phyloP scores from a whole-genome alignment of 73 alveolate species.

The Paramecium sonneborni region DNA sequence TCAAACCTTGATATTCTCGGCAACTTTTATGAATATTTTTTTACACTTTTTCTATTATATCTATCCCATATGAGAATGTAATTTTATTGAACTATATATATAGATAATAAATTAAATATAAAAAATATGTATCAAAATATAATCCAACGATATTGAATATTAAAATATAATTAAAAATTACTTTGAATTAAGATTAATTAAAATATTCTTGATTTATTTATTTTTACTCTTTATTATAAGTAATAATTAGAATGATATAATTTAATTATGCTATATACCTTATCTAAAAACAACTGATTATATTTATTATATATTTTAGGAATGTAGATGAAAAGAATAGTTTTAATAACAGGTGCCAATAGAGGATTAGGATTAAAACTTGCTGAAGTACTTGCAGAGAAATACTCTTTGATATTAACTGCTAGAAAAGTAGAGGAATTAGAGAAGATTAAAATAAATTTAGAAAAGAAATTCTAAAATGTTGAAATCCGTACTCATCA shows the following conservation, averaged over 20 bases:
- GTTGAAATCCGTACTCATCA: background rate
- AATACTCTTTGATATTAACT: background rate
- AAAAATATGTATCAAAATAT: too few species aligned
- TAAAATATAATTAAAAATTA: too few species aligned
- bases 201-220: background rate
- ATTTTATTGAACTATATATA: too few species aligned
- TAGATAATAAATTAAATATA: too few species aligned
- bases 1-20: constrained; percentile 60
- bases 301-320: background rate
- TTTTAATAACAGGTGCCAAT: constrained; percentile 24
- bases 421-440: background rate
- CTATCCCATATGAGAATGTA: too few species aligned
- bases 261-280: background rate
- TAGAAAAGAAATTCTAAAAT: background rate
- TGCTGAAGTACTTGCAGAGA: constrained; percentile 24
- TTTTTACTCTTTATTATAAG: background rate
- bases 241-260: background rate
- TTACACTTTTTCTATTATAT: too few species aligned
- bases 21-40: too few species aligned
- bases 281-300: background rate
- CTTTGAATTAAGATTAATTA: background rate
- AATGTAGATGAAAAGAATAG: background rate
- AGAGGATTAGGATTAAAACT: constrained; percentile 25
- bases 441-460: background rate
- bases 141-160: too few species aligned